Conservation (phyloP, 257 asterid species). For the Solanum bukasovii region DNA sequence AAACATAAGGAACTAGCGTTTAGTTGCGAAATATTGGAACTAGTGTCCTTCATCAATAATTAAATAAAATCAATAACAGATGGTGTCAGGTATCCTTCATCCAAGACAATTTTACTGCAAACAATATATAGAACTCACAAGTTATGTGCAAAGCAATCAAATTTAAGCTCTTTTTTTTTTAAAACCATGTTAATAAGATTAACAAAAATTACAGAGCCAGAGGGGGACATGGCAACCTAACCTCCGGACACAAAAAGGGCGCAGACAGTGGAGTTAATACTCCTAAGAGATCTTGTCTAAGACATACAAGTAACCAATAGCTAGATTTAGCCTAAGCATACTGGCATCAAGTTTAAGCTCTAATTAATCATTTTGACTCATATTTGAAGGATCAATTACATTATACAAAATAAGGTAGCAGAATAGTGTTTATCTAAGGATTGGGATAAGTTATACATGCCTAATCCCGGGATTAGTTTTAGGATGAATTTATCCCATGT, state of each 20-base stretch:
- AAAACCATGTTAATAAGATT: no score
- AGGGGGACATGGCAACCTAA: no score
- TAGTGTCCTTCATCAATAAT: no score
- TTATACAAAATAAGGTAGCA: not conserved
- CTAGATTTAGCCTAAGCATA: no score
- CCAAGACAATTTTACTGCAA: not conserved
- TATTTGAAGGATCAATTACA: not conserved
- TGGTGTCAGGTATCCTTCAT: no score
- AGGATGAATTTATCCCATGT: no score
- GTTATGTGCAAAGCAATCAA: not conserved
- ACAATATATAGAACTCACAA: not conserved
- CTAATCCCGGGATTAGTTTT: not conserved
- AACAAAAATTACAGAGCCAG: no score
- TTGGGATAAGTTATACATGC: not conserved
- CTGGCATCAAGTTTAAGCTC: not conserved
- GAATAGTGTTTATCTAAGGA: not conserved
- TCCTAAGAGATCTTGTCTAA: no score
- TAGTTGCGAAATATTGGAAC: not conserved
- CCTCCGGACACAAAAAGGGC: no score
- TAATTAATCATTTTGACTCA: not conserved
- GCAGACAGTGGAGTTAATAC: no score
- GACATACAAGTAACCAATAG: no score
- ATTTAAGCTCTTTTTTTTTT: not conserved
- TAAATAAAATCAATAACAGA: no score
- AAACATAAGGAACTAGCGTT: not conserved